phyloP scores from a whole-genome alignment of 257 asterid species.

The Eucommia ulmoides region DNA sequence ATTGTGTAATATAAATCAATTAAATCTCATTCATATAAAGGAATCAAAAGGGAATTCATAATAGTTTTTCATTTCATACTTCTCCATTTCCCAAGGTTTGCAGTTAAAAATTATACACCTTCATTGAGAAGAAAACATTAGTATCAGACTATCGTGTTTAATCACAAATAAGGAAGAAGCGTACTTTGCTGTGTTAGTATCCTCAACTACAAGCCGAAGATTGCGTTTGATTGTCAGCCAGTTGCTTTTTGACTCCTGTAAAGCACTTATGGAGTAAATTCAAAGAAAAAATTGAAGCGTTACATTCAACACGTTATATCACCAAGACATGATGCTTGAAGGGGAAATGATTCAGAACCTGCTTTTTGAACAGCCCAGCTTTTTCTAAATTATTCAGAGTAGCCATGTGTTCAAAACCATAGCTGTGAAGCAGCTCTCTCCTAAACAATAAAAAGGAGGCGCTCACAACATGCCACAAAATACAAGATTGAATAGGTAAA shows the following conservation, averaged over 20 bases:
- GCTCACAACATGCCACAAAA: no score
- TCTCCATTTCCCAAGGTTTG: no score
- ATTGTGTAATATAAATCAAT: no score
- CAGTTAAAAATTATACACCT: no score
- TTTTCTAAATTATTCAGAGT: constrained; percentile 89
- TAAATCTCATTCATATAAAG: no score
- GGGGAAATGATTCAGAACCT: constrained; percentile 33
- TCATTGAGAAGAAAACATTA: constrained; percentile 5
- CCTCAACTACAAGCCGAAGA: constrained; percentile 77
- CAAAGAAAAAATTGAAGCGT: background rate
- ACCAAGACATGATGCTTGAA: background rate
- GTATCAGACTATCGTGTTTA: no score
- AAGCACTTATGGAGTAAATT: constrained; percentile 12
- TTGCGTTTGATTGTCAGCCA: constrained; percentile 83
- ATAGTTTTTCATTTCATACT: no score
- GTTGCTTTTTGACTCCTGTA: constrained; percentile 83
- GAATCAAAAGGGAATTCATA: no score
- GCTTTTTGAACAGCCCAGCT: constrained; percentile 81
- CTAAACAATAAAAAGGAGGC: no score
- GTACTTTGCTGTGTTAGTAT: constrained; percentile 81
- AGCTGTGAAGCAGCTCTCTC: constrained; percentile 95
- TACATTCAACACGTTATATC: no score
- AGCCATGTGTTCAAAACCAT: constrained; percentile 88
- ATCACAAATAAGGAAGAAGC: no score
- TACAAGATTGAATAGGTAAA: constrained; percentile 6